Conservation (phyloP, 768 basidiomycete species). For the Lactarius psammicola region DNA sequence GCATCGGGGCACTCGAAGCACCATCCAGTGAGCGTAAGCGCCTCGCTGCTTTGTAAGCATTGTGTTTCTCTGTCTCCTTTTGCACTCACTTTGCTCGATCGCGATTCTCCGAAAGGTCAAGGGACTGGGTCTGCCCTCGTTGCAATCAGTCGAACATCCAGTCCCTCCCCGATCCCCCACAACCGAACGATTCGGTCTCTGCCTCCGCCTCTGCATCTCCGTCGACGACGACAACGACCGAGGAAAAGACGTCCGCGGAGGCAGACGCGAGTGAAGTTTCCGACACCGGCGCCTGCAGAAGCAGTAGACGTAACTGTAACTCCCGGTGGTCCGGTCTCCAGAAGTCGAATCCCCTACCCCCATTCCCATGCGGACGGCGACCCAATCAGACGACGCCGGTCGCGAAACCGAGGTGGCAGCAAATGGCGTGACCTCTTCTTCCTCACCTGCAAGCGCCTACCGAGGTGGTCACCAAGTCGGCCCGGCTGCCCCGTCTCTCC, state of each 20-base stretch:
- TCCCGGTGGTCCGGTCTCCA: background rate
- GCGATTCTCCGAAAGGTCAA: conserved; percentile 51
- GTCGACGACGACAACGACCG: background rate
- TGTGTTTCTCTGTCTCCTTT: background rate
- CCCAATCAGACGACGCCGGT: background rate
- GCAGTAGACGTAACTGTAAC: background rate
- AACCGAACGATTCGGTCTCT: background rate
- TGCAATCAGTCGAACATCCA: conserved; percentile 67
- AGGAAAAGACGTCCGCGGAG: background rate
- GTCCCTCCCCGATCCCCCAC: conserved; percentile 64
- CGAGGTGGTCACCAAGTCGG: conserved; percentile 6
- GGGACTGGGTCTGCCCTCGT: conserved; percentile 75
- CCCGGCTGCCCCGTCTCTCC: conserved; percentile 2
- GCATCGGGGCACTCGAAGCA: conserved; percentile 85
- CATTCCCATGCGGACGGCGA: too few relatives aligned
- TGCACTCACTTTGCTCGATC: background rate
- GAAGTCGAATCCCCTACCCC: background rate
- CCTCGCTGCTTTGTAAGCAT: conserved; percentile 67
- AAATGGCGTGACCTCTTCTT: background rate
- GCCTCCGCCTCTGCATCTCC: background rate
- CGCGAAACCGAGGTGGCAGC: background rate
- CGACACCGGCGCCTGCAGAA: conserved; percentile 10
- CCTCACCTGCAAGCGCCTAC: background rate
- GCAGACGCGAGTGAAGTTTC: background rate
- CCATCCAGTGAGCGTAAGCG: conserved; percentile 73